Evolutionary conservation across 2,329 filamentous ascomycete genomes (phyloP), one percentile per base, ranked within the genome.

Genomic region (Botrytis sinoallii): DNA sequence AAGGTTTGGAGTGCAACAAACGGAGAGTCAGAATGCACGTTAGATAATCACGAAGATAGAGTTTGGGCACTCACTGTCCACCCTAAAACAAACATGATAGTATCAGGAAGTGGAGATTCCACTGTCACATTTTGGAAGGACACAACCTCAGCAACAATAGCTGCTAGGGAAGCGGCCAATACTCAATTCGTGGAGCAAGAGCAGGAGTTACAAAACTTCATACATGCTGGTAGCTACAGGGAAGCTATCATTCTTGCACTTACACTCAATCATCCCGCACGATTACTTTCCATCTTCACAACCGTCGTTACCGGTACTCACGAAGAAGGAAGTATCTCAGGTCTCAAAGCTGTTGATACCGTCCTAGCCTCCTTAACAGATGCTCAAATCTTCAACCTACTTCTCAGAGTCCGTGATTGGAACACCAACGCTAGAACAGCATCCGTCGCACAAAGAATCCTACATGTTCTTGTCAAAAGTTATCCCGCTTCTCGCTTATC

Each of bases 41-140:
- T 99, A 7, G 96, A 99, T 83, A 98, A 98, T 83, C 96, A 99
- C 82, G 94, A 94, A 79, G 96, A 99, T 83, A 90, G 96, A 73
- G 95, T 98, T 1, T 98, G 95, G 95, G 94, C 94, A 0, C 85
- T 98, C 29, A 89, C 93, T 7, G 89, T 93, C 18, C 88, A 95
- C 81, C 87, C 92, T 64, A 80, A 86, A 61, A 88, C 86, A 16
- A 89, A 95, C 79, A 90, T 90, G 68, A 88, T 99, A 70, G 91
- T 97, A 52, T 98, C 96, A 10, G 96, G 95, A 52, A 95, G 93
- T 74, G 95, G 93, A 70, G 96, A 99, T 83, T 95, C 94, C 48
- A 95, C 94, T 0, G 89, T 99, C 55, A 97, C 94, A 0, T 97
- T 98, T 84, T 99, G 96, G 96, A 91, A 90, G 79, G 96, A 99